Evolutionary conservation across 306 rosid genomes (phyloP).

Genomic region (Fagus crenata): DNA sequence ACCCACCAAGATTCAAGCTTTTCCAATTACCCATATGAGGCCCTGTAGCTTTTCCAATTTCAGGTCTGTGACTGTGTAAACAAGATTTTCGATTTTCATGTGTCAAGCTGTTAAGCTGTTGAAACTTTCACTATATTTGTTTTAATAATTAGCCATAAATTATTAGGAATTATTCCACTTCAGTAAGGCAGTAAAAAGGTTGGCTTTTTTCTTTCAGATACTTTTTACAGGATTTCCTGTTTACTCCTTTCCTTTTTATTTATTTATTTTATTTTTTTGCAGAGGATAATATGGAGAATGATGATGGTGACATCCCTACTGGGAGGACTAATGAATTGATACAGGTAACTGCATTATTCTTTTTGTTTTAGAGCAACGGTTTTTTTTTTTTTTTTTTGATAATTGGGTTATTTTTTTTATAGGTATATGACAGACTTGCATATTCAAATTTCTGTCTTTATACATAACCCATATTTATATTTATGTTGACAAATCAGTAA

Average conservation of each 20-base stretch:
- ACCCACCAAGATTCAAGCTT: too few relatives aligned
- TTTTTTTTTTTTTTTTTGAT: conserved; percentile 15
- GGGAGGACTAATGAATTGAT: conserved; percentile 36
- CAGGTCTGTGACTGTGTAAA: neutral
- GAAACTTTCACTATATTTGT: neutral
- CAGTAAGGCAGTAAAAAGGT: neutral
- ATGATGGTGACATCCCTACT: conserved; percentile 29
- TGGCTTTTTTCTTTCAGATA: conserved; percentile 12
- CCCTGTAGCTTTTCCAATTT: neutral
- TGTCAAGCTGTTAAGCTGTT: neutral
- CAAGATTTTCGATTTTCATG: neutral
- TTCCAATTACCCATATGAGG: neutral
- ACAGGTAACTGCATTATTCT: conserved; percentile 47
- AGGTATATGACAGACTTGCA: neutral
- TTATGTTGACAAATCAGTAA: neutral
- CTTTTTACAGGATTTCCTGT: conserved; percentile 10
- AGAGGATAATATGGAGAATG: conserved; percentile 57
- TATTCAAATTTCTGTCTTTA: neutral
- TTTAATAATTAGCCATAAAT: neutral
- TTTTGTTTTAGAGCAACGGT: neutral
- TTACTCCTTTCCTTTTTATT: neutral
- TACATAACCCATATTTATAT: neutral
- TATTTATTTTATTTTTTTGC: conserved; percentile 22
- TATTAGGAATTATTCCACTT: neutral
- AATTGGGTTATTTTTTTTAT: neutral